Percentiles rank a stretch among this genome's conserved stretches.
These are phyloP conservation scores for Lyophyllum decastes DNA, from an alignment of 768 basidiomycete genomes.

Conservation along the genomic window DNA sequence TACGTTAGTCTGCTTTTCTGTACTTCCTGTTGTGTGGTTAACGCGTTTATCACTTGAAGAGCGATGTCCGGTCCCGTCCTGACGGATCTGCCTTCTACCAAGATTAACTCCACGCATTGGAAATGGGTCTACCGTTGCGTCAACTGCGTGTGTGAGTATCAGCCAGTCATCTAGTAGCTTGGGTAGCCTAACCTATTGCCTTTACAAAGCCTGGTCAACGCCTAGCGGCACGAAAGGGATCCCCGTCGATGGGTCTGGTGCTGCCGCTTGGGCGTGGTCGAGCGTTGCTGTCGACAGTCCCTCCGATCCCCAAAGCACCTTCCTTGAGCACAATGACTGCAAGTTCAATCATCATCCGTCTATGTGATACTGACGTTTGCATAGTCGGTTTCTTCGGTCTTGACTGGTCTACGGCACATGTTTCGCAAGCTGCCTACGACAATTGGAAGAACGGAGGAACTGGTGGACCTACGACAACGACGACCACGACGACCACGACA, in stretches of 20 bases:
- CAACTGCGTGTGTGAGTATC: constrained; percentile 56
- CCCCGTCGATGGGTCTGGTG: constrained; percentile 33
- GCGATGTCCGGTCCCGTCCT: constrained; percentile 51
- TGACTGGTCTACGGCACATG: constrained; percentile 45
- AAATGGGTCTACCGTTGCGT: constrained; percentile 73
- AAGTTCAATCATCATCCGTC: constrained; percentile 16
- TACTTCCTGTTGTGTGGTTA: not conserved
- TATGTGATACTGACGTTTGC: not conserved
- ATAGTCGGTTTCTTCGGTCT: constrained; percentile 63
- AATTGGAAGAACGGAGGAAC: constrained; percentile 51
- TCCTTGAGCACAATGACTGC: constrained; percentile 64
- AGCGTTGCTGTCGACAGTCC: constrained; percentile 46
- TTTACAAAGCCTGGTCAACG: constrained; percentile 36
- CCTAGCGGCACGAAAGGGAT: constrained; percentile 39
- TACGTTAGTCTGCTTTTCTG: constrained; percentile 26
- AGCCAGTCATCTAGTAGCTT: not conserved
- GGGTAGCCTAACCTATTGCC: not conserved
- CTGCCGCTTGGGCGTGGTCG: constrained; percentile 54
- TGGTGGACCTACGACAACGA: constrained; percentile 35
- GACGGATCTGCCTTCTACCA: constrained; percentile 50
- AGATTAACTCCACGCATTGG: constrained; percentile 63
- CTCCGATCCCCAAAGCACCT: constrained; percentile 49
- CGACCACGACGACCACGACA: constrained; percentile 34
- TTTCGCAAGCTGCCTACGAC: constrained; percentile 44
- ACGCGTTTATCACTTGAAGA: constrained; percentile 17